Percentiles rank a stretch among this genome's conserved stretches.
phyloP scores from a whole-genome alignment of 768 basidiomycete genomes.

The Boletus sensibilis region DNA sequence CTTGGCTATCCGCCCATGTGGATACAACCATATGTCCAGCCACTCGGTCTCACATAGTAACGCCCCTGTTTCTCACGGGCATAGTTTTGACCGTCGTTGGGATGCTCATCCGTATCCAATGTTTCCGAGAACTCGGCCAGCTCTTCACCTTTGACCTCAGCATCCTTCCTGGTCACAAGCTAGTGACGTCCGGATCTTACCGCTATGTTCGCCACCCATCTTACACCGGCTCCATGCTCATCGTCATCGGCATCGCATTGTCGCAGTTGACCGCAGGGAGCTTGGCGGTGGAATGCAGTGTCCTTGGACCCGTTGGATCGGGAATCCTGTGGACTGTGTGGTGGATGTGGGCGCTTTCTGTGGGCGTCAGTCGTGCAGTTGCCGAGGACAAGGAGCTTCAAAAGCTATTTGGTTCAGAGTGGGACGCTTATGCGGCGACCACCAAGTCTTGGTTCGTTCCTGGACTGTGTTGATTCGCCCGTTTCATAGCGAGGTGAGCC shows the following conservation, averaged over 20 bases:
- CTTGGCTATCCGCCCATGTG: slow-evolving; percentile 34
- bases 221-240: slow-evolving; percentile 52
- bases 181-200: slow-evolving; percentile 53
- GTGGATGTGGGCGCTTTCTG: slow-evolving; percentile 52
- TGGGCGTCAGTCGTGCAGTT: slow-evolving; percentile 46
- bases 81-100: slow-evolving; percentile 44
- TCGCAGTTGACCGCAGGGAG: slow-evolving; percentile 48
- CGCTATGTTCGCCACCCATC: slow-evolving; percentile 54
- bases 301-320: slow-evolving; percentile 31
- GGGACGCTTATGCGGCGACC: slow-evolving; percentile 46
- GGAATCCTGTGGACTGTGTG: slow-evolving; percentile 39
- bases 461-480: slow-evolving; percentile 37
- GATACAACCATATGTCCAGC: slow-evolving; percentile 35
- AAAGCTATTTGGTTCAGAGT: slow-evolving; percentile 44
- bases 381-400: slow-evolving; percentile 53
- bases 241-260: slow-evolving; percentile 46
- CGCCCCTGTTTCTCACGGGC: slow-evolving; percentile 48
- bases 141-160: slow-evolving; percentile 63
- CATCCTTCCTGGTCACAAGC: slow-evolving; percentile 49
- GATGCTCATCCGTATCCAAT: slow-evolving; percentile 49
- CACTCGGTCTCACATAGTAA: slow-evolving; percentile 28
- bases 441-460: slow-evolving; percentile 53
- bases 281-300: slow-evolving; percentile 43
- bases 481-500: not conserved
- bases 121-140: slow-evolving; percentile 51